Base-by-base conservation (phyloP, 2,329 filamentous ascomycete genomes). In the Cladosporium sp. region DNA sequence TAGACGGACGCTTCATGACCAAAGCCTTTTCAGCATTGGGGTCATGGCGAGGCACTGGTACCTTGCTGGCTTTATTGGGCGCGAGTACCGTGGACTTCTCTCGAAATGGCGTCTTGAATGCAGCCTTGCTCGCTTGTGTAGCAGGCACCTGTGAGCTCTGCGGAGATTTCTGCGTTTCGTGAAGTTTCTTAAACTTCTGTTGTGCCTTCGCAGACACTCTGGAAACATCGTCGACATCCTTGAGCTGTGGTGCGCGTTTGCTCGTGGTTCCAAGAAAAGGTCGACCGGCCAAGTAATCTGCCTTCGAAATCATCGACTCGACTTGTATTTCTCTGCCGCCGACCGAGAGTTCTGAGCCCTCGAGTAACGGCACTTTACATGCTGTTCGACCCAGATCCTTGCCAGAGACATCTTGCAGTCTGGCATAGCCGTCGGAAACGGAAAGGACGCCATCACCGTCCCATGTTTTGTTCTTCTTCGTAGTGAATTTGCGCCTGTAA, bases 401-500 rank as follows among this genome's bases (percentile, higher is more conserved):
- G 3, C 85, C 85, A 1, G 77, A 77, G 9, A 79, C 74, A 62
- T 88, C 82, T 53, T 82, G 79, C 13, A 88, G 71, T 47, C 73
- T 74, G 3, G 79, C 83, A 61, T 78, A 78, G 3, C 82, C 82
- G 30, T 74, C 76, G 2, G 71, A 67, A 3, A 85, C 72, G 3
- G 74, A 72, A 7, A 88, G 71, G 2, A 87, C 74, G 1, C 84
- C 85, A 66, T 89, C 85, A 2, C 85, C 84, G 60, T 88, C 85
- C 84, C 85, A 89, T 4, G 83, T 88, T 64, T 88, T 88, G 66
- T 88, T 81, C 68, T 88, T 89, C 66, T 87, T 88, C 6, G 72
- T 78, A 0, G 83, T 86, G 45, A 78, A 80, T 65, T 86, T 87
- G 17, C 85, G 80, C 84, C 80, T 82, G 29, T 9, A 7, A 11